Evolutionary conservation across 2,329 filamentous ascomycete species (phyloP), one percentile per base, ranked within the genome.

Genomic region (Exserohilum rostratum): DNA sequence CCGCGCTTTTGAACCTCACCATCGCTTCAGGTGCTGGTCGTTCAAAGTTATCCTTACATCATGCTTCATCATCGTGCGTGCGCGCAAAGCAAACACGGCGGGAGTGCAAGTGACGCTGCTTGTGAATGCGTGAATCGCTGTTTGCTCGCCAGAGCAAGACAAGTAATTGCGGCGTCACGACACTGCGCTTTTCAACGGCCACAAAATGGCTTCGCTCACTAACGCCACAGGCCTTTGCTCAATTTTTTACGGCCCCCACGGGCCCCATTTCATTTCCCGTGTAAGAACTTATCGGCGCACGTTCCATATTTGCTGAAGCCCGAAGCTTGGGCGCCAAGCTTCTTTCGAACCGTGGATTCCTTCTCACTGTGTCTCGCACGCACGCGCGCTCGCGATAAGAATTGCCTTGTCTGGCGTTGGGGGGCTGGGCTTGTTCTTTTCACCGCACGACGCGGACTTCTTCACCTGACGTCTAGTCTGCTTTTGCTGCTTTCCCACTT

Each of bases 301-400:
- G 38, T 50, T 42, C 46, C 46, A 50, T 33, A 39, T n/a, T 39
- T 47, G 25, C 29, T 30, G 25, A 35, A 46, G 43, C 43, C 31
- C 29, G 43, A 42, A 50, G 38, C 38, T 42, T 25, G 30, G 46
- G 18, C 29, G 46, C 46, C 38, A 42, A 50, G 46, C 17, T 18
- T 17, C 22, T 34, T 40, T 30, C 4, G 45, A 50, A 50, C 46
- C 38, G 20, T 39, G 46, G 46, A 33, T 48, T 17, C 46, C 35
- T n/a, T 42, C 38, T 42, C 45, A 38, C 45, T 18, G 45, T 39
- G 22, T 25, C 22, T 25, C 22, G 22, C 34, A 22, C 33, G 37
- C 22, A 35, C 43, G 31, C 31, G 31, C 45, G 33, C 34, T 39
- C 11, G n/a, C 20, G 34, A 47, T 39, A 47, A 47, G 33, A 25